Evolutionary conservation across 305 asterid genomes (phyloP).

Genomic region (Solanum hybrid): DNA sequence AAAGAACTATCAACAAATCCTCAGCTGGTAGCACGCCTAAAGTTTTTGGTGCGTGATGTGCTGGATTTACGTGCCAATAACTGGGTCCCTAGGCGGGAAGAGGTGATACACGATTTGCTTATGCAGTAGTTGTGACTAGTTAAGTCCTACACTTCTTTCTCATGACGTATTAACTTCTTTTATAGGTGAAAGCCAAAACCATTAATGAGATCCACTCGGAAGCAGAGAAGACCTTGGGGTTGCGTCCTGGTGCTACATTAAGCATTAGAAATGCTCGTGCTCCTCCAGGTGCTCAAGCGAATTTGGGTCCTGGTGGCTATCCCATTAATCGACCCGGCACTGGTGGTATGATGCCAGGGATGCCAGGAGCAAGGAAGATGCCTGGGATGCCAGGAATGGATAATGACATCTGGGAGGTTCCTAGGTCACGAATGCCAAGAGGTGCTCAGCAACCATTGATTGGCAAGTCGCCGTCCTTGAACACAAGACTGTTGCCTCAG

Average conservation of each 20-base stretch:
- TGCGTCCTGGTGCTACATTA: slow-evolving; percentile 88
- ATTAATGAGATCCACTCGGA: slow-evolving; percentile 85
- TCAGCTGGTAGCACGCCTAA: slow-evolving; percentile 57
- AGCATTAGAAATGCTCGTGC: slow-evolving; percentile 53
- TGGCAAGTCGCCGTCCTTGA: slow-evolving; percentile 43
- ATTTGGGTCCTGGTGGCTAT: slow-evolving; percentile 42
- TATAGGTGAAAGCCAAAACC: slow-evolving; percentile 80
- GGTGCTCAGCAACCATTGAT: slow-evolving; percentile 45
- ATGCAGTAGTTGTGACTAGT: background rate
- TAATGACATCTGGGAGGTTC: slow-evolving; percentile 78
- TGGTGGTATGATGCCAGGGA: slow-evolving; percentile 94
- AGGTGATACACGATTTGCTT: slow-evolving; percentile 32
- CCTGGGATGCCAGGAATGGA: slow-evolving; percentile 73
- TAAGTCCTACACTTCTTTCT: background rate
- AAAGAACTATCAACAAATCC: slow-evolving; percentile 66
- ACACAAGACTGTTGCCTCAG: slow-evolving; percentile 58
- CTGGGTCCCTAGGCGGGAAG: slow-evolving; percentile 92
- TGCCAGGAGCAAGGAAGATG: slow-evolving; percentile 83
- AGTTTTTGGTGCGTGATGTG: slow-evolving; percentile 79
- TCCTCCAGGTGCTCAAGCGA: slow-evolving; percentile 44
- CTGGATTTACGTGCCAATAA: slow-evolving; percentile 69
- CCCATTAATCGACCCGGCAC: slow-evolving; percentile 66
- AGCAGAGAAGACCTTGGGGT: slow-evolving; percentile 82
- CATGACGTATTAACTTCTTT: background rate
- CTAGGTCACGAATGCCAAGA: slow-evolving; percentile 70